Conservation (phyloP, 495 filamentous ascomycete species). For the Penicillium subrubescens region DNA sequence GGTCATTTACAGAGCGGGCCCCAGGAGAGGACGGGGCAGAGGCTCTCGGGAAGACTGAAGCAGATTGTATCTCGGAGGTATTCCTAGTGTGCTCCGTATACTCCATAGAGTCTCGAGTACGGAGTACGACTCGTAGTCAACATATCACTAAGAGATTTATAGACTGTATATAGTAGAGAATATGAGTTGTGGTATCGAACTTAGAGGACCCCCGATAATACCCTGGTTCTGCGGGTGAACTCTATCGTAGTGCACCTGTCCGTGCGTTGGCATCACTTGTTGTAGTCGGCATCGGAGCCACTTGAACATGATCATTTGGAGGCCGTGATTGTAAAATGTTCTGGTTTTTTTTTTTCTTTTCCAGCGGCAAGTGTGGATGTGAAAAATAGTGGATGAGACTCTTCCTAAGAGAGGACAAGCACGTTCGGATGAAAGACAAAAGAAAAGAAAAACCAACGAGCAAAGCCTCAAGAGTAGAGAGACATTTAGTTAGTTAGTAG, state of each 20-base stretch:
- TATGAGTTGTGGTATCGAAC: background rate
- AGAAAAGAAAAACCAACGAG: background rate
- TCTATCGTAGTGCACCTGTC: slow-evolving; percentile 11
- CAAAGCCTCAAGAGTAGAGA: background rate
- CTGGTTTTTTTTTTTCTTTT: background rate
- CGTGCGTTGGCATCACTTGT: slow-evolving; percentile 10
- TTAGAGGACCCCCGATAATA: background rate
- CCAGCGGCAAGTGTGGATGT: background rate
- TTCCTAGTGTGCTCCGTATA: background rate
- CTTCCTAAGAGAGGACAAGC: background rate
- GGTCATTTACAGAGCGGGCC: background rate
- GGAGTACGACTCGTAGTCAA: no score
- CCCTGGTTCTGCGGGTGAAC: slow-evolving; percentile 5
- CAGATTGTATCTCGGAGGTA: background rate
- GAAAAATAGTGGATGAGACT: background rate
- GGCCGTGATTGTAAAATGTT: background rate
- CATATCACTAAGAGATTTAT: background rate
- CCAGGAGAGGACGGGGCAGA: background rate
- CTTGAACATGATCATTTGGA: background rate
- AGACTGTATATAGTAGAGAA: background rate
- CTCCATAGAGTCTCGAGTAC: background rate
- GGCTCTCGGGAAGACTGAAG: background rate
- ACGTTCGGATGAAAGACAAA: background rate
- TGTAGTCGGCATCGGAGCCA: background rate
- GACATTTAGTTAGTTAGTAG: background rate